A percentile compares a stretch with the other conserved stretches of the same genome.
Evolutionary conservation across 345 rosid genomes (phyloP).

Genomic region (Hibiscus mutabilis): DNA sequence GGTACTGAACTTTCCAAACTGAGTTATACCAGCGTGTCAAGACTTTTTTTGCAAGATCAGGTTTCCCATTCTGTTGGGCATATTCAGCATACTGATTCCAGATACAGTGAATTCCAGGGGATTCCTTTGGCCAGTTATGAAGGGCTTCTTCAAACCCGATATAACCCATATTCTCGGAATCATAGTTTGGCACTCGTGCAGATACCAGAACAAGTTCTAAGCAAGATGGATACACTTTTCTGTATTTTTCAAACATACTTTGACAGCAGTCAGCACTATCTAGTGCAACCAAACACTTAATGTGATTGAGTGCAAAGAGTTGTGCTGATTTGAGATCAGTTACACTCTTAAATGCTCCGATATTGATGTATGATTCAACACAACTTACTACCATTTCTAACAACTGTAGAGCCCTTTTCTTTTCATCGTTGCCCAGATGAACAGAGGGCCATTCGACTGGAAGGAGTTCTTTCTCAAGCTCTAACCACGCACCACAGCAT

Average conservation of each 20-base stretch:
- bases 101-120: conserved; percentile 59
- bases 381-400: conserved; percentile 41
- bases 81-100: conserved; percentile 90
- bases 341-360: conserved; percentile 24
- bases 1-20: conserved; percentile 32
- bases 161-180: conserved; percentile 25
- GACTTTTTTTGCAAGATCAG: conserved; percentile 47
- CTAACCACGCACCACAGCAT: conserved; percentile 59
- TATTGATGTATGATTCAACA: conserved; percentile 22
- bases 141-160: conserved; percentile 67
- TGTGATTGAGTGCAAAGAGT: conserved; percentile 51
- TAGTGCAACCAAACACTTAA: conserved; percentile 53
- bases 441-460: conserved; percentile 69
- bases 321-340: conserved; percentile 33
- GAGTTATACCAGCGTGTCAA: conserved; percentile 60
- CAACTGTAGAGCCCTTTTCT: conserved; percentile 43
- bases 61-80: conserved; percentile 47
- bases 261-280: conserved; percentile 35
- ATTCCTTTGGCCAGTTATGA: conserved; percentile 53
- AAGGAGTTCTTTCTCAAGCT: conserved; percentile 64
- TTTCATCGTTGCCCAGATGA: conserved; percentile 44
- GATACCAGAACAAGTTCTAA: conserved; percentile 59
- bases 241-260: conserved; percentile 48
- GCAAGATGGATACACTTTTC: conserved; percentile 52
- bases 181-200: conserved; percentile 42